phyloP scores from a whole-genome alignment of 306 rosid genomes.

The Oxytropis ochrocephala region DNA sequence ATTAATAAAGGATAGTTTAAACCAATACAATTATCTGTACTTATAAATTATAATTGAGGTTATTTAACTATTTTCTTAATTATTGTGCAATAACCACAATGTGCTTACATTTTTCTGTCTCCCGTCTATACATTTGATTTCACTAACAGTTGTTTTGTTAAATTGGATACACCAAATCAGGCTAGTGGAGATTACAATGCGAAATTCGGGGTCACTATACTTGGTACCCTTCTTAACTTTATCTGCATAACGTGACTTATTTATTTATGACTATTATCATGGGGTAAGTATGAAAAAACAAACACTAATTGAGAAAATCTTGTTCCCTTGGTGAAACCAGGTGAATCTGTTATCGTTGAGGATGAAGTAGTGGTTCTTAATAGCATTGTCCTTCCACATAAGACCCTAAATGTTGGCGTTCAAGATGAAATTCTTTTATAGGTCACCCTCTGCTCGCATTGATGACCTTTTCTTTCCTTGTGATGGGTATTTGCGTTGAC shows the following conservation, averaged over 20 bases:
- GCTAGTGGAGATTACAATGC: constrained; percentile 80
- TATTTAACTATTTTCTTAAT: background rate
- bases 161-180: constrained; percentile 41
- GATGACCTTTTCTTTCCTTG: background rate
- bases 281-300: background rate
- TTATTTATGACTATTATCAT: background rate
- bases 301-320: constrained; percentile 8
- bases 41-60: background rate
- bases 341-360: constrained; percentile 84
- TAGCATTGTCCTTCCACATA: constrained; percentile 88
- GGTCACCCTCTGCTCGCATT: constrained; percentile 1
- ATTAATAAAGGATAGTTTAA: too few relatives aligned
- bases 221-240: constrained; percentile 44
- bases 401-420: constrained; percentile 81
- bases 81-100: background rate
- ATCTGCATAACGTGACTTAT: background rate
- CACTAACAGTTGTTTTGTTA: constrained; percentile 9
- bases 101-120: background rate
- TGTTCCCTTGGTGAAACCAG: constrained; percentile 38
- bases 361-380: constrained; percentile 88
- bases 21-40: too few relatives aligned
- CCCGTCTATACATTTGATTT: background rate
- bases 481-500: background rate
- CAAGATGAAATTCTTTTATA: constrained; percentile 91
- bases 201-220: constrained; percentile 84